A percentile compares a stretch with the other conserved stretches of the same genome.
Evolutionary conservation across 805 yeast genomes (phyloP).

Genomic region (Nematodospora valgi): DNA sequence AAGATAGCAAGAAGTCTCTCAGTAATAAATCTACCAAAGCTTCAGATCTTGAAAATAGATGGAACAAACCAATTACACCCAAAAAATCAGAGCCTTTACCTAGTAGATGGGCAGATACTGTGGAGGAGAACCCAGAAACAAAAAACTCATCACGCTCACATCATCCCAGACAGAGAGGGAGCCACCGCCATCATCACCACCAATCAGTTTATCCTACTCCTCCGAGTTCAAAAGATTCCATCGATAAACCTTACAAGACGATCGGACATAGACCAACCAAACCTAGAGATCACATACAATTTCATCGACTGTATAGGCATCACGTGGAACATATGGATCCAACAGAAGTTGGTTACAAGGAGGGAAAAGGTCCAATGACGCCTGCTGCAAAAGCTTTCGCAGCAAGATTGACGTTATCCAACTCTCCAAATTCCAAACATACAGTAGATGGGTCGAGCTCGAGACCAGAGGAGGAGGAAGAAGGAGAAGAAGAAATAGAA

Average conservation of each 20-base stretch:
- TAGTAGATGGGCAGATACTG: slow-evolving; percentile 33
- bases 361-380: slow-evolving; percentile 23
- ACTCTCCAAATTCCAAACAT: no score
- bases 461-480: slow-evolving; percentile 1
- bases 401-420: slow-evolving; percentile 21
- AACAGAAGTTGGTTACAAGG: no score
- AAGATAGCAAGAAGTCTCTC: slow-evolving; percentile 14
- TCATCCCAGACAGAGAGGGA: not conserved
- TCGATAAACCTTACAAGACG: not conserved
- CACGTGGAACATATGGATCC: no score
- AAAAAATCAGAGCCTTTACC: slow-evolving; percentile 17
- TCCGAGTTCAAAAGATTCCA: slow-evolving; percentile 1
- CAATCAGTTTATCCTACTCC: slow-evolving; percentile 5
- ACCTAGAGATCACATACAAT: no score
- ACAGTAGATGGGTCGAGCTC: not conserved
- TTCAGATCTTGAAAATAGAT: slow-evolving; percentile 5
- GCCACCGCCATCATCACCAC: not conserved
- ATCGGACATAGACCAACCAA: no score
- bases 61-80: slow-evolving; percentile 11
- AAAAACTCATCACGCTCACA: no score
- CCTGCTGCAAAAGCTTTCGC: slow-evolving; percentile 32
- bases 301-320: no score
- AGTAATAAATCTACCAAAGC: slow-evolving; percentile 1
- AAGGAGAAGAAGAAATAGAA: slow-evolving; percentile 10
- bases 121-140: not conserved